These are phyloP conservation scores for Alternaria gansuensis DNA, from an alignment of 2,329 filamentous ascomycete species.

Conservation along the genomic window DNA sequence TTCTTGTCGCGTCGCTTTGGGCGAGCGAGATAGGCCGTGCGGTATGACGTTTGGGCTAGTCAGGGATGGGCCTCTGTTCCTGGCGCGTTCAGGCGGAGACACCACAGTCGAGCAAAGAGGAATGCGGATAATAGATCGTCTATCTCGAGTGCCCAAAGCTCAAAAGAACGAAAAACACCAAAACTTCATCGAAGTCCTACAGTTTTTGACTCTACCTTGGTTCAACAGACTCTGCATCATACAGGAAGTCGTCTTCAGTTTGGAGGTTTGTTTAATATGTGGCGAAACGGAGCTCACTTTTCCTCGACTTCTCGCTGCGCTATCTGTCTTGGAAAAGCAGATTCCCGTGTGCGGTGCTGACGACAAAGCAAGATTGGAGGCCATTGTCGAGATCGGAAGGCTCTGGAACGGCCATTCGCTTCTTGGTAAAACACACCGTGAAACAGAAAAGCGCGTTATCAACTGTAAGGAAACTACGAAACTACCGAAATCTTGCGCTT, in stretches of 20 bases:
- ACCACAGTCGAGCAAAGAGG: background rate
- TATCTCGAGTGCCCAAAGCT: background rate
- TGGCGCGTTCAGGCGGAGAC: background rate
- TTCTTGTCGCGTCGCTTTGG: constrained; percentile 16
- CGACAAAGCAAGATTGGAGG: background rate
- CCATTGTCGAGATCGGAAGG: background rate
- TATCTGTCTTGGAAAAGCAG: background rate
- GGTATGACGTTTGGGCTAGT: constrained; percentile 22
- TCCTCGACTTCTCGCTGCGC: background rate
- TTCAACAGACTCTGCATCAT: background rate
- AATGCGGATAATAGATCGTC: background rate
- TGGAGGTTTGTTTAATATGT: background rate
- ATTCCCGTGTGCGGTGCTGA: too few species aligned
- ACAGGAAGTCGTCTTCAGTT: background rate
- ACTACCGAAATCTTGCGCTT: background rate
- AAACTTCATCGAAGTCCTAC: background rate
- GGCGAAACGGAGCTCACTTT: background rate
- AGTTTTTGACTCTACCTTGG: background rate
- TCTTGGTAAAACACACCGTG: background rate
- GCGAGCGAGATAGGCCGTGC: constrained; percentile 15
- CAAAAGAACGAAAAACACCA: fast-evolving
- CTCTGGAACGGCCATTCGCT: background rate
- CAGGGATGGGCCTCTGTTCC: constrained; percentile 6
- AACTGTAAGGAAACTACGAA: too few species aligned
- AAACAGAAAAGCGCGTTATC: too few species aligned